Conservation (phyloP, 306 rosid species). For the Cicer pinnatifidum region DNA sequence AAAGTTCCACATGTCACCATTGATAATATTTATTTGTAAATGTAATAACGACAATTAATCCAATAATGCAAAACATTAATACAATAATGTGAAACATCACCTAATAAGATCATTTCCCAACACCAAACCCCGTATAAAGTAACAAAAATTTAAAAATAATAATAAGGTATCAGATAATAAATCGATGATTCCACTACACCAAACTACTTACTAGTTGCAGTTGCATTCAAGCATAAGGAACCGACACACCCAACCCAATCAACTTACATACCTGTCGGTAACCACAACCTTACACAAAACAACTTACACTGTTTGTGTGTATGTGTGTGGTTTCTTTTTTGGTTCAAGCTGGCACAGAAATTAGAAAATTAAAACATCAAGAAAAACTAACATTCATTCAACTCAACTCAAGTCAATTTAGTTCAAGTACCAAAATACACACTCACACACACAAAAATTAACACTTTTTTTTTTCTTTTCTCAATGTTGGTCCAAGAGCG, state of each 20-base stretch:
- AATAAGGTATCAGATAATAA: slow-evolving; percentile 15
- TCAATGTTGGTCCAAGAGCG: slow-evolving; percentile 93
- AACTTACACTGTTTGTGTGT: background rate
- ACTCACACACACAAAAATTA: background rate
- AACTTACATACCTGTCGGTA: slow-evolving; percentile 58
- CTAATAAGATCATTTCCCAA: slow-evolving; percentile 46
- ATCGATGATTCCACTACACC: slow-evolving; percentile 55
- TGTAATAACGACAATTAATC: slow-evolving; percentile 8
- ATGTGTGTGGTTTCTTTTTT: slow-evolving; percentile 21
- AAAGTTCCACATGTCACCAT: slow-evolving; percentile 18
- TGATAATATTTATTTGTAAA: background rate
- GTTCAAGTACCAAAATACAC: background rate
- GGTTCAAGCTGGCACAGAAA: slow-evolving; percentile 20
- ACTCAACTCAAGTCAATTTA: slow-evolving; percentile 49
- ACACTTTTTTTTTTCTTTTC: background rate
- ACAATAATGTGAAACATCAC: slow-evolving; percentile 39
- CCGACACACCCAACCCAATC: slow-evolving; percentile 47
- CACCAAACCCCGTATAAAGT: slow-evolving; percentile 38
- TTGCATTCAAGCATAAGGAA: slow-evolving; percentile 68
- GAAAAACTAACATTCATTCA: slow-evolving; percentile 25
- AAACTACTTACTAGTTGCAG: slow-evolving; percentile 55
- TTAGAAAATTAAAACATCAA: background rate
- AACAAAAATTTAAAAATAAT: background rate
- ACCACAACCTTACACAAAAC: slow-evolving; percentile 48
- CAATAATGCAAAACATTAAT: background rate